Base-by-base conservation (phyloP, 1,284 basidiomycete genomes). In the Neonothopanus nambi region DNA sequence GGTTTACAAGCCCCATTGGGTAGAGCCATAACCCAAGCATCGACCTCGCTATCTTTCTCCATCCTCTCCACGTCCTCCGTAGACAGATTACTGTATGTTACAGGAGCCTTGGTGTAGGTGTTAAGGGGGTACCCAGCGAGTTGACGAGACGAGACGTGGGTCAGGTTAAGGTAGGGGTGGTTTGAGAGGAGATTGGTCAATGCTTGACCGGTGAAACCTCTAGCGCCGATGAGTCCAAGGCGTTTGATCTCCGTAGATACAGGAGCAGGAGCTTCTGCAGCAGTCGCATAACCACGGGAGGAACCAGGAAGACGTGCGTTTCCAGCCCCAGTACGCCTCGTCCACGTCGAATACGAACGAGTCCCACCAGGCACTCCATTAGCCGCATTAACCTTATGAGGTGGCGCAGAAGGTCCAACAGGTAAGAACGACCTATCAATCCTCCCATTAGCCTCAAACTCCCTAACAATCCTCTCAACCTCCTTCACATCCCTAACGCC, bases 1-100 rank as follows among this genome's bases (percentile, higher is more conserved):
- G 95, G 95, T 75, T 96, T 96, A 78, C 93, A 93, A 24, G 95
- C 84, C 15, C 96, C 97, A 65, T 99, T 99, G 28, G 96, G 96
- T 40, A 99, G 81, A 1, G 96, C 96, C 93, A 98, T 96, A 55
- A 99, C 84, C 93, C 95, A 98, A 9, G 93, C 95, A 67, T 98
- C 95, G 18, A 98, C 92, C 65, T 89, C 89, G 21, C 90, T 87
- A 52, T 84, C 77, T 71, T 88, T 85, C 71, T 95, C 95, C 86
- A 98, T 91, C 65, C 75, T 77, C 68, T 91, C 84, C 8, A 97
- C 89, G 61, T 95, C 91, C 57, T 79, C 72, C 2, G 79, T 68
- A 0, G 85, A 88, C 15, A 98, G 78, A 71, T 95, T 93, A 55
- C 84, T 84, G 74, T 95, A 96, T 24, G 71, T 80, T 53, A 99